phyloP scores from a whole-genome alignment of 1,284 basidiomycete species.

The Caloboletus firmus region DNA sequence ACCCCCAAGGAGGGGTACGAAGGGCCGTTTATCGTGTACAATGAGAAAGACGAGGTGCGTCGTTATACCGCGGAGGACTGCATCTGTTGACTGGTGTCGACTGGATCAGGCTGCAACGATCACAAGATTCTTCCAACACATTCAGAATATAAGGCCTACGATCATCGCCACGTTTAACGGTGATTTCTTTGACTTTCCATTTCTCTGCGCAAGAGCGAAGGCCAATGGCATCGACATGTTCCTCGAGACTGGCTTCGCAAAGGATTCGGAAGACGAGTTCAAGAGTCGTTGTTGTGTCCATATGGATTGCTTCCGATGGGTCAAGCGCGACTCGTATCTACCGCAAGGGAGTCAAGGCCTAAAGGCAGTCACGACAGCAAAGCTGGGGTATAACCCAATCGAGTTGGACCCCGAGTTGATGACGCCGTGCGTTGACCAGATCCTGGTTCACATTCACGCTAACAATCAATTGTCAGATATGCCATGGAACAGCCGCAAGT shows the following conservation, averaged over 20 bases:
- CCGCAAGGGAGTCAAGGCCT: conserved; percentile 98
- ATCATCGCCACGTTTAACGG: conserved; percentile 99
- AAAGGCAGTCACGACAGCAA: conserved; percentile 97
- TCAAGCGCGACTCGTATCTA: conserved; percentile 99
- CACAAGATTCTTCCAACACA: conserved; percentile 89
- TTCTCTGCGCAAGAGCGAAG: conserved; percentile 87
- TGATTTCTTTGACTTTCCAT: conserved; percentile 99
- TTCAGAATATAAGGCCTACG: conserved; percentile 90
- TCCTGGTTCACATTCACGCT: background rate
- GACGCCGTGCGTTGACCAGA: conserved; percentile 77
- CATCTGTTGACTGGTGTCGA: background rate
- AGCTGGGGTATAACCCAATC: conserved; percentile 96
- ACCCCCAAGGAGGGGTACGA: conserved; percentile 98
- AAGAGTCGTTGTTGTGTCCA: conserved; percentile 94
- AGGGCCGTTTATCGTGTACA: conserved; percentile 96
- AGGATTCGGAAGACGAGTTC: conserved; percentile 93
- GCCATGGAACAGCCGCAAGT: conserved; percentile 95
- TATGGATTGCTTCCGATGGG: conserved; percentile 99
- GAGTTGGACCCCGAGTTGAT: conserved; percentile 98
- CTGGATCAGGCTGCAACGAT: conserved; percentile 68
- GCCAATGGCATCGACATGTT: conserved; percentile 96
- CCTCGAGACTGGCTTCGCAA: conserved; percentile 89
- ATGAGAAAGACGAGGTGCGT: conserved; percentile 86
- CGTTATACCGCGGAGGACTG: background rate
- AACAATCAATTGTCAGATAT: conserved; percentile 58